phyloP scores from a whole-genome alignment of 140 eudicot species.

The Cichorium intybus region DNA sequence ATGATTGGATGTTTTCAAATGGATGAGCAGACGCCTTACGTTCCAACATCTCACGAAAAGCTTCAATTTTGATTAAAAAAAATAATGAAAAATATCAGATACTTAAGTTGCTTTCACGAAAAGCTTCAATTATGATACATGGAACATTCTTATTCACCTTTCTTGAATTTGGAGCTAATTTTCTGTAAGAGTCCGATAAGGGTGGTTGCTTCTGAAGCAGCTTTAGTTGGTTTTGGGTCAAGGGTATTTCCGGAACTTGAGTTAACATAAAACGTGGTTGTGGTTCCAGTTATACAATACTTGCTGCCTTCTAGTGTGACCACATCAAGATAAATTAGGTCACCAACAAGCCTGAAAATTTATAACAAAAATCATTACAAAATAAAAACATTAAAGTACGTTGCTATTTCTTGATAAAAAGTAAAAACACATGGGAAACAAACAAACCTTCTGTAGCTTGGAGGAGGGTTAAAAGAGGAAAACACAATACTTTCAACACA shows the following conservation, averaged over 20 bases:
- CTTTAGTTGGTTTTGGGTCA: conserved; percentile 77
- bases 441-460: conserved; percentile 88
- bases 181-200: conserved; percentile 89
- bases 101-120: too few relatives aligned
- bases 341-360: conserved; percentile 84
- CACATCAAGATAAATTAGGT: conserved; percentile 88
- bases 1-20: conserved; percentile 91
- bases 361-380: neutral
- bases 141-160: conserved; percentile 50
- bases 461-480: conserved; percentile 98
- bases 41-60: conserved; percentile 92
- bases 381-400: neutral
- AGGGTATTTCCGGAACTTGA: conserved; percentile 73
- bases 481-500: conserved; percentile 89
- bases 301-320: conserved; percentile 79
- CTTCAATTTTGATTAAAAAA: conserved; percentile 35
- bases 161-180: conserved; percentile 88
- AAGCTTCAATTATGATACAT: conserved; percentile 49
- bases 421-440: neutral
- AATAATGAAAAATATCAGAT: neutral
- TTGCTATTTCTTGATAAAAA: neutral
- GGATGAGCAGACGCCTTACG: conserved; percentile 93
- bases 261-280: conserved; percentile 77
- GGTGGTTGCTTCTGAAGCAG: conserved; percentile 77
- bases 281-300: conserved; percentile 87